Evolutionary conservation across 768 basidiomycete genomes (phyloP).

Genomic region (Lentinus tigrinus): DNA sequence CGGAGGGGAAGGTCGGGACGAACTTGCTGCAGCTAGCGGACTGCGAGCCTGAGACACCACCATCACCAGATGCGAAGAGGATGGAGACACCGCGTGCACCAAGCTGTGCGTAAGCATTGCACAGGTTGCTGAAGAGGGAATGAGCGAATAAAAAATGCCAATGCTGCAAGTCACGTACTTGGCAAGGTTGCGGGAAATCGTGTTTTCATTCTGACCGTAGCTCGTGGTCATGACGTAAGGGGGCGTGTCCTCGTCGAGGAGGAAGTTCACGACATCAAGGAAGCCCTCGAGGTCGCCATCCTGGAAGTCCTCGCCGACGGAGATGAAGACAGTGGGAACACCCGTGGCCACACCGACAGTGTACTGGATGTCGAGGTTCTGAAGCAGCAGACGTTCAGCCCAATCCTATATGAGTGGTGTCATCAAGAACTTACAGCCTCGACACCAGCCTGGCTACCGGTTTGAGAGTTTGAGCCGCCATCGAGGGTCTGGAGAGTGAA

Average conservation of each 20-base stretch:
- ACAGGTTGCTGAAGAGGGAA: conserved; percentile 46
- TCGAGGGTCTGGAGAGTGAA: conserved; percentile 36
- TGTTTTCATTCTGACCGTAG: conserved; percentile 71
- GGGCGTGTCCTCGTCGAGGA: conserved; percentile 40
- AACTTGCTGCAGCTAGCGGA: conserved; percentile 45
- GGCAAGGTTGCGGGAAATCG: conserved; percentile 58
- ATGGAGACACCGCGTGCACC: conserved; percentile 66
- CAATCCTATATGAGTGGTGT: not conserved
- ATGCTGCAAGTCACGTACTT: conserved; percentile 52
- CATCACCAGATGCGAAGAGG: conserved; percentile 67
- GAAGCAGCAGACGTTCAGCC: not conserved
- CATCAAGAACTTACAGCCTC: conserved; percentile 51
- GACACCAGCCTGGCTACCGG: conserved; percentile 42
- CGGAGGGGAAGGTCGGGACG: conserved; percentile 50
- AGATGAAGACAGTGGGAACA: conserved; percentile 51
- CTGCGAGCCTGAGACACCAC: conserved; percentile 58
- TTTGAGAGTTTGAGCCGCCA: conserved; percentile 52
- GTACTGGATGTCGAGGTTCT: conserved; percentile 30
- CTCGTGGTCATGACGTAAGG: conserved; percentile 68
- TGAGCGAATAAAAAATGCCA: conserved; percentile 35
- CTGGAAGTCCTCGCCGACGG: conserved; percentile 35
- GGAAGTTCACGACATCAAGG: conserved; percentile 54
- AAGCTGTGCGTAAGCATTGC: conserved; percentile 63
- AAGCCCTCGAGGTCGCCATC: conserved; percentile 26
- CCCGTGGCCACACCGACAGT: conserved; percentile 40